These are phyloP conservation scores for Dentipellis sp. DNA, from an alignment of 768 basidiomycete species.

Conservation along the genomic window DNA sequence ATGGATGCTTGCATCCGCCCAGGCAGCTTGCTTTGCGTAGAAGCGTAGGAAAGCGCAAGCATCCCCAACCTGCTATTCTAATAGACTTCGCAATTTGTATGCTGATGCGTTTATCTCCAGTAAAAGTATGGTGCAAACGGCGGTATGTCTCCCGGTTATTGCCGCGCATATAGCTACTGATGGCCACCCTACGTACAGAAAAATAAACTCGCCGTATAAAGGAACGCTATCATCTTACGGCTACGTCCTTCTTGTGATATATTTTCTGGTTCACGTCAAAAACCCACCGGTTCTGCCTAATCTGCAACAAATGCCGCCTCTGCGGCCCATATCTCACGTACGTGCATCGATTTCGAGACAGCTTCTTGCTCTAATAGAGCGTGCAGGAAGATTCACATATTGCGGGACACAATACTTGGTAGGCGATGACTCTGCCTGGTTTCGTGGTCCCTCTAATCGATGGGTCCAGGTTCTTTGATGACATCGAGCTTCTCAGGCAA, in stretches of 20 bases:
- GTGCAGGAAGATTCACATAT: conserved; percentile 72
- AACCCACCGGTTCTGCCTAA: conserved; percentile 95
- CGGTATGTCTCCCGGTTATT: conserved; percentile 37
- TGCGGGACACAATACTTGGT: conserved; percentile 76
- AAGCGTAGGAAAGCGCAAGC: too few relatives aligned
- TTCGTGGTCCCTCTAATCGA: neutral
- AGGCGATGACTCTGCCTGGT: neutral
- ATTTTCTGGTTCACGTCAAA: conserved; percentile 96
- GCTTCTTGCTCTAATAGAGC: conserved; percentile 8
- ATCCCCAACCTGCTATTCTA: too few relatives aligned
- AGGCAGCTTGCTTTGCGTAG: too few relatives aligned
- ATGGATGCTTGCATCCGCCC: too few relatives aligned
- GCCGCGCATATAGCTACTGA: conserved; percentile 1
- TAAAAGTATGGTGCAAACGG: conserved; percentile 99
- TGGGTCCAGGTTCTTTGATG: conserved; percentile 82
- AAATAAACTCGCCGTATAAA: conserved; percentile 98
- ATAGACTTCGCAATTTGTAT: neutral
- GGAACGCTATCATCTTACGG: conserved; percentile 97
- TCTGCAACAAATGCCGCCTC: conserved; percentile 87
- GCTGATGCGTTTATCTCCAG: conserved; percentile 28
- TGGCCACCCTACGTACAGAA: conserved; percentile 33
- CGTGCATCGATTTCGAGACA: conserved; percentile 11
- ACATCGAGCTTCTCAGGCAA: conserved; percentile 84
- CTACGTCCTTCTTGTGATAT: conserved; percentile 95
- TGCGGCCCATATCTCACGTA: conserved; percentile 78